Base-by-base conservation (phyloP, 1,139 yeast species). In the Hanseniaspora uvarum region DNA sequence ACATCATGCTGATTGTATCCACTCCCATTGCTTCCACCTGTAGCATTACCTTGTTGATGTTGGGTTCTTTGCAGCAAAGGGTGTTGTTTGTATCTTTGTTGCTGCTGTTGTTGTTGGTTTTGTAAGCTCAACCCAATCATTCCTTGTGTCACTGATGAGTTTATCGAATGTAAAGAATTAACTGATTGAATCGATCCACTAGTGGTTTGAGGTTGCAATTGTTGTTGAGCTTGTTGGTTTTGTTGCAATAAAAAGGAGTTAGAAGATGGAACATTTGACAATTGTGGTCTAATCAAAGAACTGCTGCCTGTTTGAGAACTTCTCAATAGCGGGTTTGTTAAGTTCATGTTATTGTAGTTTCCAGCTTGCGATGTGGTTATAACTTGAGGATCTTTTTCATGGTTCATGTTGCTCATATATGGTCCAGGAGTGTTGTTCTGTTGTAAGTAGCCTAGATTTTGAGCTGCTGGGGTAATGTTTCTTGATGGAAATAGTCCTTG, bases 121-220 rank as follows among this genome's bases (percentile, higher is more conserved):
- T 31, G 54, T 30, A 51, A 34, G 14, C 37, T 37, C 18, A 43
- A 8, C 19, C 50, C 49, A 23, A 45, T 33, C 50, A 52, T 39
- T 8, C 51, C 26, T 46, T 46, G 52, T 30, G 55, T 40, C 51
- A 55, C 44, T n/a, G 51, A 46, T 21, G 54, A 33, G 37, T 31
- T 49, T 5, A 59, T 59, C 8, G 69, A 65, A 26, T 65, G 68
- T 23, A 61, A 48, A 3, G 69, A 65, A 39, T 60, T 63, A 52
- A 64, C 64, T 2, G 70, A 65, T 44, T 66, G 68, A 11, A 63
- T 57, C 7, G 68, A 64, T 4, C 68, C 68, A 49, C 64, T 62
- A 7, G 69, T 66, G 48, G 65, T 60, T 55, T 66, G 70, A 5
- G 68, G 63, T 5, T 59, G 57, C 47, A 66, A 53, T 48, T 38